These are phyloP conservation scores for Penicillium rolfsii DNA, from an alignment of 2,329 filamentous ascomycete species.

Conservation along the genomic window DNA sequence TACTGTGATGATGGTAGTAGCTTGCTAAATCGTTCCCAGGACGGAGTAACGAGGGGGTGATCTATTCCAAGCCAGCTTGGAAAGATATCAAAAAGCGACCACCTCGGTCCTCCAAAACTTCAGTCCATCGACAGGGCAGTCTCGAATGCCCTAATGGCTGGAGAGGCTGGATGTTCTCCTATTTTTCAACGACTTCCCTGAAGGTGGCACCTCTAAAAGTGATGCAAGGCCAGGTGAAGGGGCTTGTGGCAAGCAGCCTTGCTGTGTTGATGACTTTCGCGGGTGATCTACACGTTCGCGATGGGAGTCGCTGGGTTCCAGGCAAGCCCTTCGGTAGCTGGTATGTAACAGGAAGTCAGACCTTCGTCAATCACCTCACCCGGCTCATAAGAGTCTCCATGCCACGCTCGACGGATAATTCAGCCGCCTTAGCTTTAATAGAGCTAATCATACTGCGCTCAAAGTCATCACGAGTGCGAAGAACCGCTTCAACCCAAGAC, in stretches of 20 bases:
- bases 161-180: neutral
- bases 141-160: neutral
- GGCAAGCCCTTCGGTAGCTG: neutral
- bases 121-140: neutral
- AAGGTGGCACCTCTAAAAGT: neutral
- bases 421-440: conserved; percentile 86
- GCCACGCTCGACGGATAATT: conserved; percentile 77
- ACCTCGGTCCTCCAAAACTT: neutral
- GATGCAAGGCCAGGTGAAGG: neutral
- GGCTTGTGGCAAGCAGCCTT: neutral
- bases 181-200: neutral
- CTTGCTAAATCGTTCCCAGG: conserved; percentile 13
- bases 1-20: conserved; percentile 12
- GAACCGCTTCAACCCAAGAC: conserved; percentile 90
- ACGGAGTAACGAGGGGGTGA: neutral
- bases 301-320: neutral
- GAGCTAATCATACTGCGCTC: conserved; percentile 85
- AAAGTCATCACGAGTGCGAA: conserved; percentile 88
- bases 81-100: neutral
- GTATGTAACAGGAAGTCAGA: too few species aligned
- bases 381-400: conserved; percentile 93
- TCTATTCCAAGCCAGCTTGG: conserved; percentile 31
- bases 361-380: conserved; percentile 64
- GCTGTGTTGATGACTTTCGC: too few species aligned
- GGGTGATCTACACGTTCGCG: neutral